Evolutionary conservation across 2,329 filamentous ascomycete genomes (phyloP), one percentile per base, ranked within the genome.

Genomic region (Exophiala calicioides): DNA sequence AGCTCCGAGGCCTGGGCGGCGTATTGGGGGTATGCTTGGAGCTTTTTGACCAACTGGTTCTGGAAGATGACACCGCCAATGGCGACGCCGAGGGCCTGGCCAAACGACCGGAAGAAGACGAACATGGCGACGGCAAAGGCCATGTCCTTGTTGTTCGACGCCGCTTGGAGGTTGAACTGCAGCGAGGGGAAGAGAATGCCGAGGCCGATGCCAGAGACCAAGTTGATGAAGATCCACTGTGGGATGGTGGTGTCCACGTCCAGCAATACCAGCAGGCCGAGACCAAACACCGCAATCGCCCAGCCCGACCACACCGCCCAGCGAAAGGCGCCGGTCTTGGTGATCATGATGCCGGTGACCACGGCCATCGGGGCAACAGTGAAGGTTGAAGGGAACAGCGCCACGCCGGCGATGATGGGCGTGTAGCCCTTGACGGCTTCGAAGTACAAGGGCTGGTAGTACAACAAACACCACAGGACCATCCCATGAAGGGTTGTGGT

Each of bases 21-120:
- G 39, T 81, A 72, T 16, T 67, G 63, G 0, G 76, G 68, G 34
- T 74, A 74, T 2, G 63, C 68, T 10, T 69, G 55, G 33, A 85
- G 63, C 50, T 78, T 75, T 33, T 65, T 65, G 43, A 68, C 69
- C 66, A 84, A 78, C 21, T 56, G 72, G 55, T 86, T 88, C 64
- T 88, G 82, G 67, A 88, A 87, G 42, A 85, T 75, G 23, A 84
- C 81, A 3, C 84, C 83, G 2, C 81, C 80, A 40, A 86, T 72
- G 2, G 84, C 82, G 2, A 87, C 79, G 18, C 84, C 84, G 7
- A 86, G 65, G 0, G 78, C 73, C 60, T 86, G 81, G 0, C 84
- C 84, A 18, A 86, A 75, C 1, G 78, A 75, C 10, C 82, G 77
- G 57, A 82, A 75, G 69, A 88, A 88, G 42, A 76, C 78, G 65